Conservation (phyloP, 441 rosid genomes). For the Daphne laureola region DNA sequence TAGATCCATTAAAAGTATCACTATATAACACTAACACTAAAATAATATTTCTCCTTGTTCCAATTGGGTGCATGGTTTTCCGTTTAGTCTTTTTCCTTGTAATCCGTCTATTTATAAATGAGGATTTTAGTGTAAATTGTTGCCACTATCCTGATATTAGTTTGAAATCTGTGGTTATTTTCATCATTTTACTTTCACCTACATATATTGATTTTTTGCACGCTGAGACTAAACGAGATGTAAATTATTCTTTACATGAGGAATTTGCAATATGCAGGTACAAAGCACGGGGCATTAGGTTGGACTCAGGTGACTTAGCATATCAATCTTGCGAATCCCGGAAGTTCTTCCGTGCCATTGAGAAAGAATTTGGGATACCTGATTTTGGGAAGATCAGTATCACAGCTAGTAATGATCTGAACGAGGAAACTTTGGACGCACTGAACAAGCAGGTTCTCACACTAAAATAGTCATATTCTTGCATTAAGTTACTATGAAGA, state of each 20-base stretch:
- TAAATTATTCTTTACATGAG: no score
- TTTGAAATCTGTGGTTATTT: neutral
- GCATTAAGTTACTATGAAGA: neutral
- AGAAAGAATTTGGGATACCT: conserved; percentile 56
- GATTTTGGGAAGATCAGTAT: conserved; percentile 67
- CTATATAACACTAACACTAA: neutral
- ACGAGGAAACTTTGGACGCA: conserved; percentile 94
- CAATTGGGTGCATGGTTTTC: neutral
- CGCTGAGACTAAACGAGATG: neutral
- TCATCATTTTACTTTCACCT: neutral
- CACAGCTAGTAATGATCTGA: conserved; percentile 93
- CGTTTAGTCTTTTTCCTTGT: no score
- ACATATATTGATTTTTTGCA: neutral
- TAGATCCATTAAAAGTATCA: no score
- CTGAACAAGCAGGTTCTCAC: conserved; percentile 76
- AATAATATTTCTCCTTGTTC: neutral
- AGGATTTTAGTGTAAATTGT: no score
- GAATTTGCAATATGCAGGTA: conserved; percentile 40
- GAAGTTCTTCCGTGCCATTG: conserved; percentile 52
- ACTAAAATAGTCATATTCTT: conserved; percentile 5
- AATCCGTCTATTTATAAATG: no score
- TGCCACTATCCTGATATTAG: neutral
- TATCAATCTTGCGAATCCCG: conserved; percentile 71
- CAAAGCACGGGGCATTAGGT: conserved; percentile 74
- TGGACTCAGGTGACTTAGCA: conserved; percentile 95